A percentile compares a stretch with the other conserved stretches of the same genome.
Evolutionary conservation across 352 stramenopile species (phyloP).

Genomic region (Globisporangium cystogenes): DNA sequence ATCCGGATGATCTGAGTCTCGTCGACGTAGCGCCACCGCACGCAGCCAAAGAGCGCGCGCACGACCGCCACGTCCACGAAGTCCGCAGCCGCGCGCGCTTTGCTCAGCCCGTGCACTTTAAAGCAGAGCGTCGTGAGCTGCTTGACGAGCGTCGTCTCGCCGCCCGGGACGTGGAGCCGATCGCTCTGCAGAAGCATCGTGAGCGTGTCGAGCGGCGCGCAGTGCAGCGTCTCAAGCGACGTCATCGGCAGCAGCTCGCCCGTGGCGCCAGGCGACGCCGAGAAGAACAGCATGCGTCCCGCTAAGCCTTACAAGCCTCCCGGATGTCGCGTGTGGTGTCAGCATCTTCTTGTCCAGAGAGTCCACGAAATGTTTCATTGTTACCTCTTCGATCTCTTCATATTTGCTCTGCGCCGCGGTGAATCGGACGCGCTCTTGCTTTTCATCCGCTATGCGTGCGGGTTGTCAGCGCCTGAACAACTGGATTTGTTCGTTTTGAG

Average conservation of each 20-base stretch:
- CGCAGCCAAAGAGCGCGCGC: conserved; percentile 42
- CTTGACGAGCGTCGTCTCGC: conserved; percentile 43
- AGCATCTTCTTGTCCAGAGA: no score
- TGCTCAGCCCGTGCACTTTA: background rate
- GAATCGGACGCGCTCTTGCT: no score
- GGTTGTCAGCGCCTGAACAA: no score
- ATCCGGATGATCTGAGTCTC: conserved; percentile 49
- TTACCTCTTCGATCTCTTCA: no score
- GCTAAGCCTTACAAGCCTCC: no score
- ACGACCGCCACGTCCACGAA: conserved; percentile 30
- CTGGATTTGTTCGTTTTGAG: no score
- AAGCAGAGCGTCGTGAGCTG: conserved; percentile 43
- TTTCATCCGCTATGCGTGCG: no score
- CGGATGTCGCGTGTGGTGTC: no score
- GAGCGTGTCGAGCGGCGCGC: conserved; percentile 55
- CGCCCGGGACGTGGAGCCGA: conserved; percentile 41
- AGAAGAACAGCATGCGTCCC: no score
- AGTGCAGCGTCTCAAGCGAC: conserved; percentile 28
- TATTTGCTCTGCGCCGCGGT: no score
- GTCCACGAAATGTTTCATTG: no score
- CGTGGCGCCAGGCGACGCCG: conserved; percentile 12
- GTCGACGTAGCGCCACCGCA: conserved; percentile 62
- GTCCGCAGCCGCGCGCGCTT: background rate
- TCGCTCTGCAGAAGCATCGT: conserved; percentile 56
- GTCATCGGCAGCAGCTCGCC: conserved; percentile 3